phyloP scores from a whole-genome alignment of 2,329 filamentous ascomycete species.

The Alternaria sp. region DNA sequence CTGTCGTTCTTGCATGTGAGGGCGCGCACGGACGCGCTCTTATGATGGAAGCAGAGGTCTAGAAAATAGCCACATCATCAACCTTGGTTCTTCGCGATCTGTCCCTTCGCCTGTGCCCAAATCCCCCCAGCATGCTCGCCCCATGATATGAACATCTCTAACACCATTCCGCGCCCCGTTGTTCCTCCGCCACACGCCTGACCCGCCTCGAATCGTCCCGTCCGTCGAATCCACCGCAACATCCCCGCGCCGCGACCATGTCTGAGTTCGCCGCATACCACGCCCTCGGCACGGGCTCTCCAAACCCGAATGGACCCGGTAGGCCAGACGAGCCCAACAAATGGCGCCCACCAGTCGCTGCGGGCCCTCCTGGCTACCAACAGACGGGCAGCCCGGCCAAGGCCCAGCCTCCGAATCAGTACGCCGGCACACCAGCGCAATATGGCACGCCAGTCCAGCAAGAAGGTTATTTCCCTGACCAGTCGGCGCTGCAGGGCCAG shows the following conservation, averaged over 20 bases:
- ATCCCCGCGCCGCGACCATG: constrained; percentile 41
- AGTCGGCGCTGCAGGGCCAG: constrained; percentile 32
- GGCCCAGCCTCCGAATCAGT: constrained; percentile 39
- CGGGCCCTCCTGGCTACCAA: constrained; percentile 53
- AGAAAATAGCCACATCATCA: constrained; percentile 42
- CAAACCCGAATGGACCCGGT: constrained; percentile 35
- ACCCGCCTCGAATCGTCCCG: constrained; percentile 19
- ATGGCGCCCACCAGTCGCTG: constrained; percentile 52
- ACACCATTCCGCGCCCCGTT: constrained; percentile 14
- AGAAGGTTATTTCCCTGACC: constrained; percentile 52
- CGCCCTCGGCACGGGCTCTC: constrained; percentile 39
- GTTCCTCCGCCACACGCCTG: constrained; percentile 20
- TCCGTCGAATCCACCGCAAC: constrained; percentile 17
- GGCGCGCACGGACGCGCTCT: constrained; percentile 19
- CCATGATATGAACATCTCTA: constrained; percentile 32
- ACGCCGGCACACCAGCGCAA: constrained; percentile 36
- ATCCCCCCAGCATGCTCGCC: constrained; percentile 12
- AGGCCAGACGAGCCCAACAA: constrained; percentile 40
- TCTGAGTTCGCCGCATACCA: constrained; percentile 49
- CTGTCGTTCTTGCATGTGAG: constrained; percentile 28
- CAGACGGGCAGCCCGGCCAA: constrained; percentile 47
- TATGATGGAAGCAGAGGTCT: constrained; percentile 29
- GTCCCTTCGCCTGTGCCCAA: constrained; percentile 12
- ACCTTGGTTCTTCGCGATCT: constrained; percentile 21
- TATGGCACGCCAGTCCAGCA: constrained; percentile 38